Percentiles rank a stretch among this genome's conserved stretches.
phyloP scores from a whole-genome alignment of 2,329 filamentous ascomycete species.

The Aspergillus sclerotialis region DNA sequence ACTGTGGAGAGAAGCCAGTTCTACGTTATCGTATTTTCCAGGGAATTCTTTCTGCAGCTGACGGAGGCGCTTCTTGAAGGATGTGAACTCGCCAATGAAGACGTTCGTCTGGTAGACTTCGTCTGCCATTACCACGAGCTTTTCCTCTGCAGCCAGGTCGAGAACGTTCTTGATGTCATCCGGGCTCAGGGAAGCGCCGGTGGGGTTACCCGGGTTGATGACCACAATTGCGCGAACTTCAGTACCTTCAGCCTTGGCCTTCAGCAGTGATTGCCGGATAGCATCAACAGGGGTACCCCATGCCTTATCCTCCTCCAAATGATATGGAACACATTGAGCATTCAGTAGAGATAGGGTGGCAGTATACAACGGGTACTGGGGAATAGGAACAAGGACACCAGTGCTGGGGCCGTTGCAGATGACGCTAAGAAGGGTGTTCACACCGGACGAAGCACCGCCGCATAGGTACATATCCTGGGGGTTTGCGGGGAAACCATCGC shows the following conservation, averaged over 20 bases:
- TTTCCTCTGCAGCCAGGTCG: conserved; percentile 75
- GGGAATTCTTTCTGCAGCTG: conserved; percentile 66
- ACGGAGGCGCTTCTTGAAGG: conserved; percentile 85
- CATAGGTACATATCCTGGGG: conserved; percentile 81
- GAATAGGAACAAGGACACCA: conserved; percentile 88
- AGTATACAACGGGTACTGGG: conserved; percentile 96
- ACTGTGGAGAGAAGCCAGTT: conserved; percentile 87
- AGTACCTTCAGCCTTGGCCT: conserved; percentile 68
- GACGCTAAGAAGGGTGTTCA: conserved; percentile 86
- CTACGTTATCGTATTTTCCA: conserved; percentile 73
- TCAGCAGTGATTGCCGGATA: conserved; percentile 65
- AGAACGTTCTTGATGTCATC: conserved; percentile 79
- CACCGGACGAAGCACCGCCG: conserved; percentile 84
- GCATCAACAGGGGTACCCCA: conserved; percentile 85
- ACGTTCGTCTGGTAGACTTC: conserved; percentile 99
- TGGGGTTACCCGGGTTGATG: conserved; percentile 98
- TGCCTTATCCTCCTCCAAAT: conserved; percentile 74
- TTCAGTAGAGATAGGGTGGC: conserved; percentile 82
- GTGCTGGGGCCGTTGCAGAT: conserved; percentile 72
- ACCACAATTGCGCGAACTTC: conserved; percentile 91
- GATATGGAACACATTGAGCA: conserved; percentile 84
- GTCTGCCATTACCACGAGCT: conserved; percentile 85
- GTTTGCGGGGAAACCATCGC: conserved; percentile 82
- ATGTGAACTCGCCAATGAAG: conserved; percentile 88
- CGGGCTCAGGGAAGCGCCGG: conserved; percentile 74